Percentiles rank a stretch among this genome's conserved stretches.
phyloP scores from a whole-genome alignment of 2,329 filamentous ascomycete genomes.

The Didymosphaeria variabile region DNA sequence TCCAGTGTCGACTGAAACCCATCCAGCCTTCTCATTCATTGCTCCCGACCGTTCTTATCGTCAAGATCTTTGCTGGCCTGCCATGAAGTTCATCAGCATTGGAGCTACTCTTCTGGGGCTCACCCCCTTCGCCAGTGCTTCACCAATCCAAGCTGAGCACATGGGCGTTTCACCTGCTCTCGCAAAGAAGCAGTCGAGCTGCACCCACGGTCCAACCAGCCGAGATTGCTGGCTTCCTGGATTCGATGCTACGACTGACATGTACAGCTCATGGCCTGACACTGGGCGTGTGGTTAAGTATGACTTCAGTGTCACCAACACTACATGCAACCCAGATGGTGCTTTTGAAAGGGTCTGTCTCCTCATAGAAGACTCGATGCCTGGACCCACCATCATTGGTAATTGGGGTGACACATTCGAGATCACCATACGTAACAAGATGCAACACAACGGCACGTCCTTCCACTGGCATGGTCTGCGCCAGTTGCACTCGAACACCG shows the following conservation, averaged over 20 bases:
- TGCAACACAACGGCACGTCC: conserved; percentile 67
- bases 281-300: conserved; percentile 47
- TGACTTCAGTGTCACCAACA: conserved; percentile 51
- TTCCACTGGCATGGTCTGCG: conserved; percentile 71
- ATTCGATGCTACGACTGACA: conserved; percentile 52
- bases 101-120: conserved; percentile 34
- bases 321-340: conserved; percentile 54
- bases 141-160: conserved; percentile 30
- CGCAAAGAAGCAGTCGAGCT: conserved; percentile 33
- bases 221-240: conserved; percentile 53
- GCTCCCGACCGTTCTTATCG: conserved; percentile 10
- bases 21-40: conserved; percentile 6
- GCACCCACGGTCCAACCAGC: conserved; percentile 47
- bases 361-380: conserved; percentile 45
- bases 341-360: conserved; percentile 44
- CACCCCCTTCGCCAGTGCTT: conserved; percentile 22
- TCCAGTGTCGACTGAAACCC: conserved; percentile 14
- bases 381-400: conserved; percentile 64
- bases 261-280: conserved; percentile 51
- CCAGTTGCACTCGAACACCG: conserved; percentile 62
- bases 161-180: conserved; percentile 24
- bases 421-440: conserved; percentile 62
- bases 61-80: conserved; percentile 9
- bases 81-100: conserved; percentile 37
- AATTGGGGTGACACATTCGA: conserved; percentile 49